A percentile compares a stretch with the other conserved stretches of the same genome.
These are phyloP conservation scores for Neopestalotiopsis clavispora DNA, from an alignment of 2,329 filamentous ascomycete genomes.

Conservation along the genomic window DNA sequence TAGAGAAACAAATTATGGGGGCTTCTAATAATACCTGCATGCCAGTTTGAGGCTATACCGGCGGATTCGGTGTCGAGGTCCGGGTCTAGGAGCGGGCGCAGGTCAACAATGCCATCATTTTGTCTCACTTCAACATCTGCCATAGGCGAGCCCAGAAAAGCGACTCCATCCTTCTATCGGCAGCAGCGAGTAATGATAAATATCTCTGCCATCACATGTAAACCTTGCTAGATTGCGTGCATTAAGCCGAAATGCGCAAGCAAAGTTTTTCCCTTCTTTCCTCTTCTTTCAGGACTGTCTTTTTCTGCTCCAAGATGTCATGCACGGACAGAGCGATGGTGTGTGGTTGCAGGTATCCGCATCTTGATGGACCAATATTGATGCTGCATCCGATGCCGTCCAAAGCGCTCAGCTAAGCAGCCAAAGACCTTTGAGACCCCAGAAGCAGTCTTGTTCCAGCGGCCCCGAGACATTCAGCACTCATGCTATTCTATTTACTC, in stretches of 20 bases:
- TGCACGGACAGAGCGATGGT: neutral
- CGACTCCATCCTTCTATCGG: constrained; percentile 1
- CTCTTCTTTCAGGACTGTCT: neutral
- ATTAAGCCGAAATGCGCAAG: neutral
- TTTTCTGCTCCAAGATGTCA: neutral
- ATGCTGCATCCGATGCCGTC: neutral
- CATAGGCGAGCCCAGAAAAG: constrained; percentile 14
- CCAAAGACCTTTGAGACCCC: too few species aligned
- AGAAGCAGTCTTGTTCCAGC: neutral
- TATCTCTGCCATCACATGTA: neutral
- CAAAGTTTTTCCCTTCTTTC: neutral
- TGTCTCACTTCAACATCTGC: constrained; percentile 16
- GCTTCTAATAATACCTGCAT: constrained; percentile 15
- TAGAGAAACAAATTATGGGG: neutral
- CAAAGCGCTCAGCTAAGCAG: neutral
- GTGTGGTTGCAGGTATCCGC: too few species aligned
- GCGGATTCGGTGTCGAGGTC: neutral
- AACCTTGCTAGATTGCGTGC: constrained; percentile 5
- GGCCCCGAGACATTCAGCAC: neutral
- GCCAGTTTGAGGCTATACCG: constrained; percentile 9
- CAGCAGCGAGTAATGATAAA: constrained; percentile 16
- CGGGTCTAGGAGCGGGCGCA: neutral
- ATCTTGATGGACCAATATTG: neutral
- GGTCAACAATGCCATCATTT: constrained; percentile 18
- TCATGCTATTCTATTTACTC: neutral